These are phyloP conservation scores for Kalanchoe fedtschenkoi DNA, from an alignment of 164 flowering plant genomes.

Conservation along the genomic window DNA sequence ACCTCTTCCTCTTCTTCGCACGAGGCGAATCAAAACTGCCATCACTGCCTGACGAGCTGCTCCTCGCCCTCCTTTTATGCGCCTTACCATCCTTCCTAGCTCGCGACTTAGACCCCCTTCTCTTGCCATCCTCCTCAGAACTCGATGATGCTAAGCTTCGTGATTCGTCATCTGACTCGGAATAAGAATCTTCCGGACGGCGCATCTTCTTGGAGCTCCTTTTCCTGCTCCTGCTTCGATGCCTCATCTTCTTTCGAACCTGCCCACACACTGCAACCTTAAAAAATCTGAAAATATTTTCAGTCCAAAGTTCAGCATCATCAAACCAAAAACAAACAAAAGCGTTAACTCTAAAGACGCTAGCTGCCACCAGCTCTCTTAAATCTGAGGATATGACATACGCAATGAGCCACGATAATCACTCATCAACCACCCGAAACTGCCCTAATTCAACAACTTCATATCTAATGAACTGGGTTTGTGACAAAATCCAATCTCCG, in stretches of 20 bases:
- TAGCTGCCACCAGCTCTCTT: no score
- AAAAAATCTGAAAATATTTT: no score
- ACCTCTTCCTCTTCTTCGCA: conserved; percentile 30
- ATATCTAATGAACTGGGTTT: neutral
- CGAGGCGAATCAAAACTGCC: conserved; percentile 18
- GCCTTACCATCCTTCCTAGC: conserved; percentile 21
- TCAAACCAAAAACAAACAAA: no score
- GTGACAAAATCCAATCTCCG: neutral
- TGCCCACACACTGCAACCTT: conserved; percentile 8
- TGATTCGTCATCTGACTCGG: conserved; percentile 27
- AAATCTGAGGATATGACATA: no score
- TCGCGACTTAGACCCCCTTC: conserved; percentile 32
- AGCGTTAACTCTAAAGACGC: no score
- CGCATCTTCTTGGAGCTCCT: conserved; percentile 51
- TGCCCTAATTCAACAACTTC: neutral
- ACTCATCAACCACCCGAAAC: neutral
- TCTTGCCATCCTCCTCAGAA: conserved; percentile 27
- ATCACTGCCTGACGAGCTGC: conserved; percentile 25
- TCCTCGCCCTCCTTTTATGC: conserved; percentile 31
- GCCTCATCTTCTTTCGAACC: conserved; percentile 29
- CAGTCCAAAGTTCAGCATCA: neutral
- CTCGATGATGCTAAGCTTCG: no score
- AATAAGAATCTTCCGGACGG: conserved; percentile 31
- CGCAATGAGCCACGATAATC: neutral
- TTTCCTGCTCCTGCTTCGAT: conserved; percentile 20